Base-by-base conservation (phyloP, 106 monocot genomes). In the Agapanthus africanus region DNA sequence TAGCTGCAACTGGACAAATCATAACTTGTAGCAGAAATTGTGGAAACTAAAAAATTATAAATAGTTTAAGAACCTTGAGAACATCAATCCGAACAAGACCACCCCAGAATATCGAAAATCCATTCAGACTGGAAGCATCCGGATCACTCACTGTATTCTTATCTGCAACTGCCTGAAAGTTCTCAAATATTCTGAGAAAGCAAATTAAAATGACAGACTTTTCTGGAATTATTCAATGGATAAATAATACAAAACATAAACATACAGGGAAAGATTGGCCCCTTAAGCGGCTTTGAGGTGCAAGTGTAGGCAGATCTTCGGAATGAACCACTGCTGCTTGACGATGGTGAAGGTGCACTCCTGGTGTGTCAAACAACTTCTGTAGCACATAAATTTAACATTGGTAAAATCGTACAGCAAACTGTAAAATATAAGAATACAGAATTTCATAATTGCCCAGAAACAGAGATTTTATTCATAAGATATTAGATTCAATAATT, bases 321-420 rank as follows among this genome's bases (percentile, higher is more conserved):
- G 90, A 80, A 74, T 90, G 90, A 71, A 99, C 90, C 60, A 93
- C 93, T 56, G 97, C 92, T 65, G 90, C 84, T 71, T 93, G 97
- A 49, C 92, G 78, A 61, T 99, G 97, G 35, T 99, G 97, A 73
- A 99, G 89, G 87, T 99, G 97, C 35, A 93, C 84, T 59, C 97
- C 97, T 57, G 97, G 97, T 1, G 90, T 99, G 67, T 99, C 97
- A 63, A 84, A 99, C 49, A 99, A 69, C 40, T 87, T 99, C 97
- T 93, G 83, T n/a, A 52, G 42, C 15, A 41, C 11, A 5, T 15
- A 67, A 16, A 42, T 37, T 33, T 64, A 63, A 31, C 13, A 31
- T 19, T 7, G 25, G 25, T 44, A 33, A 31, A 46, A 33, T 50
- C 1, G 19, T 46, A 40, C 40, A 23, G 22, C 64, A 64, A 64